Base-by-base conservation (phyloP, 2,329 filamentous ascomycete genomes). In the Aspergillus clavatus region DNA sequence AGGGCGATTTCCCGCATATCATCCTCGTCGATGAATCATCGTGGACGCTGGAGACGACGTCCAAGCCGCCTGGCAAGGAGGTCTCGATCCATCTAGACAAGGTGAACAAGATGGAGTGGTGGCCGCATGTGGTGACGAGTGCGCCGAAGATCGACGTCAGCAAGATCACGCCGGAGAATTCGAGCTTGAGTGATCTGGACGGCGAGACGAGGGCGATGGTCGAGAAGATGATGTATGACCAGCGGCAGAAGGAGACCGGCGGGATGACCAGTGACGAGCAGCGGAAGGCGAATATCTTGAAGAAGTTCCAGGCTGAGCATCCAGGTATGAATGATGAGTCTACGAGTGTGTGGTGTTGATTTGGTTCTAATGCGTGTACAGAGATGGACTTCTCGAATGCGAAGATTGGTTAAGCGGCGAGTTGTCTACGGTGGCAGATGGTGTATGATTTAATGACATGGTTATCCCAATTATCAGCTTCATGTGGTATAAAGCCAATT, bases 221-320 rank as follows among this genome's bases (percentile, higher is more conserved):
- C 36, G 93, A 98, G 82, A 98, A 98, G 81, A 98, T 98, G 93
- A 98, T 98, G 93, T 98, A 80, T 62, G 93, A 98, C 74, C 93
- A 98, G 77, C 79, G 87, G 56, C 90, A 97, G 75, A 98, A 98
- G 81, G 90, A 97, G 75, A 75, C 80, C 69, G 93, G 93, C 4
- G 79, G 86, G 69, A 88, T 89, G 38, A 89, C 85, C 10, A 95
- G 88, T 55, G 93, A 97, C 56, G 93, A 98, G 75, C 84, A 95
- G 78, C 88, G 90, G 77, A 97, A 97, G 80, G 72, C 83, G 64
- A 91, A 98, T 45, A 84, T 98, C 59, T 72, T 98, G 65, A 86
- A 87, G 72, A 89, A 94, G 74, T 97, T 98, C 72, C 86, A 96
- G 80, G 76, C 74, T 40, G 82, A 95, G 61, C 82, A 85, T 69